Conservation (phyloP, 78 protist species). For the Cavenderia fasciculata region DNA sequence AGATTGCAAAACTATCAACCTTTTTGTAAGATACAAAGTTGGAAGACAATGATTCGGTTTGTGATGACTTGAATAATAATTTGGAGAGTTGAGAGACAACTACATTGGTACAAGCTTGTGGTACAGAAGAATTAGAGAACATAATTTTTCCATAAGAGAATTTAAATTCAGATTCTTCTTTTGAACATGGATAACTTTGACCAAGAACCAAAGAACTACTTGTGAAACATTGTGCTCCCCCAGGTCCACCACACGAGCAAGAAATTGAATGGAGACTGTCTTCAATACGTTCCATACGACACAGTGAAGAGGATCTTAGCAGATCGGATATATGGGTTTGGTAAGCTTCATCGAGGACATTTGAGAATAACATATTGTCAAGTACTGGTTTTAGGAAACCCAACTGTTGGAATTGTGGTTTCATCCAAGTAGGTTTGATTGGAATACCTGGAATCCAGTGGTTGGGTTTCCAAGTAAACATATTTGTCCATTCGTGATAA, state of each 20-base stretch:
- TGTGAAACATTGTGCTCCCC: conserved; percentile 20
- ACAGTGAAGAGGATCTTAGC: conserved; percentile 22
- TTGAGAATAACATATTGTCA: background rate
- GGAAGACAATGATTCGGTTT: background rate
- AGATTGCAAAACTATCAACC: conserved; percentile 14
- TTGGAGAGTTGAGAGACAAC: background rate
- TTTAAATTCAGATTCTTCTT: background rate
- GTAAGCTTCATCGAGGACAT: background rate
- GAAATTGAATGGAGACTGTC: conserved; percentile 10
- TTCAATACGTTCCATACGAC: conserved; percentile 21
- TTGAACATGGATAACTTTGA: conserved; percentile 17
- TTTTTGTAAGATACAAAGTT: conserved; percentile 32
- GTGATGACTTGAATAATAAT: background rate
- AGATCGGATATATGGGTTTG: conserved; percentile 20
- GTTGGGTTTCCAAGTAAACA: conserved; percentile 17
- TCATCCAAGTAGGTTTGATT: background rate
- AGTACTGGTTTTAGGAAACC: background rate
- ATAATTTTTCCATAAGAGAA: background rate
- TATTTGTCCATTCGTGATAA: conserved; percentile 19
- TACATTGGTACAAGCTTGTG: conserved; percentile 7
- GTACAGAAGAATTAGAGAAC: conserved; percentile 7
- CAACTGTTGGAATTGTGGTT: background rate
- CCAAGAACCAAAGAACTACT: conserved; percentile 5
- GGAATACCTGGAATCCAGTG: conserved; percentile 12
- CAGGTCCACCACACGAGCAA: conserved; percentile 26